phyloP scores from a whole-genome alignment of 345 rosid genomes.

The Hypericum androsaemum region DNA sequence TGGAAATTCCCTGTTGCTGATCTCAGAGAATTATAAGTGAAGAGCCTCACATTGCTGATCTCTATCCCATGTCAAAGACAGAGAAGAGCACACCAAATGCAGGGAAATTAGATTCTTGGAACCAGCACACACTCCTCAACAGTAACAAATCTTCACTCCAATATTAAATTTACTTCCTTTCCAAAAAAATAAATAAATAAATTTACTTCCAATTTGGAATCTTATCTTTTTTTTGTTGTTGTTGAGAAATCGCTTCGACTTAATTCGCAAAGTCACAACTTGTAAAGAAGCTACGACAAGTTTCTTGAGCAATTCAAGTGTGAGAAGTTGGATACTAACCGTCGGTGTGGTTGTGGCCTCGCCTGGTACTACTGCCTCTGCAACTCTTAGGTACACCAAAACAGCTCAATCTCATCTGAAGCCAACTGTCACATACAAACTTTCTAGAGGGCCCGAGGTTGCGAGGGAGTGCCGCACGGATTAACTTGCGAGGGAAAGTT shows the following conservation, averaged over 20 bases:
- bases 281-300: too few relatives aligned
- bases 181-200: too few relatives aligned
- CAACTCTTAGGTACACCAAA: slow-evolving; percentile 34
- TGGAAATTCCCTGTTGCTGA: slow-evolving; percentile 64
- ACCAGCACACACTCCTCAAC: too few relatives aligned
- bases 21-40: slow-evolving; percentile 64
- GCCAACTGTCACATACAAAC: slow-evolving; percentile 4
- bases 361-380: slow-evolving; percentile 20
- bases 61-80: slow-evolving; percentile 41
- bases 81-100: neutral
- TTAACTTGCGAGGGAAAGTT: too few relatives aligned
- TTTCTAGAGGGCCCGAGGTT: too few relatives aligned
- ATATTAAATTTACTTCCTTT: neutral
- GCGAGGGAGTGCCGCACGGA: too few relatives aligned
- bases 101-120: slow-evolving; percentile 12
- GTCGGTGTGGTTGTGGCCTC: slow-evolving; percentile 27
- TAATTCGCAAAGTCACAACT: too few relatives aligned
- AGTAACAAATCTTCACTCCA: neutral
- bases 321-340: slow-evolving; percentile 27
- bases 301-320: neutral
- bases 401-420: slow-evolving; percentile 50
- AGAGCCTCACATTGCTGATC: slow-evolving; percentile 54
- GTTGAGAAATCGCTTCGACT: too few relatives aligned
- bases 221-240: too few relatives aligned
- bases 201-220: too few relatives aligned